phyloP scores from a whole-genome alignment of 2,329 filamentous ascomycete genomes.

The Xylariaceae sp. region DNA sequence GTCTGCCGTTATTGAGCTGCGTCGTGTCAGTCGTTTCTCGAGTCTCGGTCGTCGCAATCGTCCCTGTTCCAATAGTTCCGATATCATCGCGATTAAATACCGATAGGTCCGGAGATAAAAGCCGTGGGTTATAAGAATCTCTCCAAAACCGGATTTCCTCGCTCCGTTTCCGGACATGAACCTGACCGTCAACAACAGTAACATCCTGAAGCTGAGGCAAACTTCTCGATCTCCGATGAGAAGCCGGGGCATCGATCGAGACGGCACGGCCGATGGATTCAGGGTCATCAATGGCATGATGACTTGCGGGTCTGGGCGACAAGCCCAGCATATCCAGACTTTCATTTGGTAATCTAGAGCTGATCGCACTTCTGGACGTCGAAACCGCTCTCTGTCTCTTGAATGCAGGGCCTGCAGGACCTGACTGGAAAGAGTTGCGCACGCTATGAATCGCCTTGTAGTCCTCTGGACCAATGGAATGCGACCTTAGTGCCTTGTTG shows the following conservation, averaged over 20 bases:
- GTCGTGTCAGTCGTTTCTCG: constrained; percentile 20
- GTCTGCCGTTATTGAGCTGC: constrained; percentile 28
- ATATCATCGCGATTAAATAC: constrained; percentile 36
- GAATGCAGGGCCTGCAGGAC: constrained; percentile 39
- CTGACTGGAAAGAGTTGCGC: constrained; percentile 48
- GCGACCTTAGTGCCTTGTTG: constrained; percentile 55
- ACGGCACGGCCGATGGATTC: constrained; percentile 59
- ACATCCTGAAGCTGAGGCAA: constrained; percentile 49
- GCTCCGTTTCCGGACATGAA: constrained; percentile 47
- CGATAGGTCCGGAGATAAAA: constrained; percentile 49
- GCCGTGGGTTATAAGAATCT: constrained; percentile 51
- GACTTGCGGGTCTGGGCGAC: constrained; percentile 57
- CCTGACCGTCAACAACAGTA: constrained; percentile 28
- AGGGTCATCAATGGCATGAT: constrained; percentile 40
- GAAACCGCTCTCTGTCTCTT: constrained; percentile 40
- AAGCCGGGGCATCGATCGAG: constrained; percentile 47
- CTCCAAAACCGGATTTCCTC: constrained; percentile 62
- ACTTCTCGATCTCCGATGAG: constrained; percentile 54
- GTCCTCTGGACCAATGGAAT: constrained; percentile 54
- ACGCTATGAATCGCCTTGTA: constrained; percentile 49
- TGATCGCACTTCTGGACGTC: constrained; percentile 38
- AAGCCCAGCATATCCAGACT: constrained; percentile 48
- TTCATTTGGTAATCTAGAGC: constrained; percentile 35
- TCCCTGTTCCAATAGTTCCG: constrained; percentile 14
- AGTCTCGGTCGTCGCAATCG: constrained; percentile 22